Evolutionary conservation across 2,329 filamentous ascomycete species (phyloP).

Genomic region (Alternaria triticimaculans): DNA sequence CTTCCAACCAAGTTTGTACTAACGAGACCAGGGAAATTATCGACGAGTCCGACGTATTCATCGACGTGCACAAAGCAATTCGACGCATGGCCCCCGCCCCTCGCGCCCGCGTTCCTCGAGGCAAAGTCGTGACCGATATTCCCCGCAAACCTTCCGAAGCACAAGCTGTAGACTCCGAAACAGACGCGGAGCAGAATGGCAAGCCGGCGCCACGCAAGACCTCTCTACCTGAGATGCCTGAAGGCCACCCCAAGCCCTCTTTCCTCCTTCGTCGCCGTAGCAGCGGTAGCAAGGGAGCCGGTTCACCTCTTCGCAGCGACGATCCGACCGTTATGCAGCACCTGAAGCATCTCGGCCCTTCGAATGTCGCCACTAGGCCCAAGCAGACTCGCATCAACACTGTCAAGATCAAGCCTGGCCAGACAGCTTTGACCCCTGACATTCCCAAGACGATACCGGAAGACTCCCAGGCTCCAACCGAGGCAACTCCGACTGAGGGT

Average conservation of each 20-base stretch:
- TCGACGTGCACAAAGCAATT: constrained; percentile 98
- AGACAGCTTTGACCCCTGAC: constrained; percentile 66
- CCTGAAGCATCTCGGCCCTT: constrained; percentile 68
- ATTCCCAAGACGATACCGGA: constrained; percentile 53
- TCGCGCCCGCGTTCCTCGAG: constrained; percentile 71
- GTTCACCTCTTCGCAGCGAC: constrained; percentile 55
- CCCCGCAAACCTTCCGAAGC: constrained; percentile 34
- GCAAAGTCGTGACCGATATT: constrained; percentile 58
- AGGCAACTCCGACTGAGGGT: constrained; percentile 1
- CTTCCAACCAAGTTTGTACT: constrained; percentile 2
- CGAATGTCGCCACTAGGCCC: constrained; percentile 66
- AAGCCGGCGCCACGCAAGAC: constrained; percentile 25
- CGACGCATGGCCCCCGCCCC: constrained; percentile 86
- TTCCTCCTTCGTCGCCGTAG: constrained; percentile 56
- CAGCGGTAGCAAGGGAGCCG: constrained; percentile 47
- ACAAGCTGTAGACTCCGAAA: constrained; percentile 24
- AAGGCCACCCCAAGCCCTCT: constrained; percentile 43
- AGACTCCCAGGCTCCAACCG: constrained; percentile 40
- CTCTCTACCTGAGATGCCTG: constrained; percentile 42
- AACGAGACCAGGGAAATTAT: constrained; percentile 79
- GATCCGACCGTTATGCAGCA: constrained; percentile 65
- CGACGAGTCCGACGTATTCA: constrained; percentile 97
- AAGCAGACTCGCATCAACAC: constrained; percentile 66
- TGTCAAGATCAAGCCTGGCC: constrained; percentile 70
- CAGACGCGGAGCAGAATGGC: constrained; percentile 25